Base-by-base conservation (phyloP, 768 basidiomycete genomes). In the Hirschioporus abietinus region DNA sequence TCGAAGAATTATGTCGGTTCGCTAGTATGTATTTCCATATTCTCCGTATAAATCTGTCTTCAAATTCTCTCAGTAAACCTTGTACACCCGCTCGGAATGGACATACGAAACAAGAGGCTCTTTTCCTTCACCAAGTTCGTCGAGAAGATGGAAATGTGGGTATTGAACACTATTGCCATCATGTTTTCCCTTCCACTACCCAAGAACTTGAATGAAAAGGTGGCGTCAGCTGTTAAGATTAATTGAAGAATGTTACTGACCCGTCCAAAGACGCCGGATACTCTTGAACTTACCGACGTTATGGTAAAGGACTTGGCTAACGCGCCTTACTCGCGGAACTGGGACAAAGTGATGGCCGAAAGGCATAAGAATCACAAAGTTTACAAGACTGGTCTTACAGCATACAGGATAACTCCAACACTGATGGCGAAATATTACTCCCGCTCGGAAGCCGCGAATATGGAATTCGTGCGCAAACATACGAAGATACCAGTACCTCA, bases 401-500 rank as follows among this genome's bases (percentile, higher is more conserved):
- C 68, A 20, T 42, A 61, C 23, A 63, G 65, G n/a, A 63, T 67
- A 25, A 64, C 65, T 5, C 63, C 42, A 24, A 36, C 67, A 20
- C 52, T 68, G 42, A 52, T 52, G 35, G 64, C 59, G 10, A 70
- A 70, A 61, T 12, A n/a, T 3, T 7, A 17, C 0, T 12, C 25
- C 20, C 34, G 52, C 8, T 65, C 59, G 24, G 66, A 70, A 60
- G 30, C 34, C 35, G 64, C 25, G 20, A 63, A 59, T 30, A 69
- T 71, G 68, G 63, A 66, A 18, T 68, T 59, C 35, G 67, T 67
- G 2, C 65, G 70, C n/a, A 42, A 18, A 12, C 12, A 68, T 26
- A 71, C 70, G 9, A 57, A 57, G 17, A 69, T 71, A 20, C 70
- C 70, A 1, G 34, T 71, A 26, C 68, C 70, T 9, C 64, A 66